A percentile compares a stretch with the other conserved stretches of the same genome.
These are phyloP conservation scores for Flaveria floridana DNA, from an alignment of 140 eudicot genomes.

Conservation along the genomic window DNA sequence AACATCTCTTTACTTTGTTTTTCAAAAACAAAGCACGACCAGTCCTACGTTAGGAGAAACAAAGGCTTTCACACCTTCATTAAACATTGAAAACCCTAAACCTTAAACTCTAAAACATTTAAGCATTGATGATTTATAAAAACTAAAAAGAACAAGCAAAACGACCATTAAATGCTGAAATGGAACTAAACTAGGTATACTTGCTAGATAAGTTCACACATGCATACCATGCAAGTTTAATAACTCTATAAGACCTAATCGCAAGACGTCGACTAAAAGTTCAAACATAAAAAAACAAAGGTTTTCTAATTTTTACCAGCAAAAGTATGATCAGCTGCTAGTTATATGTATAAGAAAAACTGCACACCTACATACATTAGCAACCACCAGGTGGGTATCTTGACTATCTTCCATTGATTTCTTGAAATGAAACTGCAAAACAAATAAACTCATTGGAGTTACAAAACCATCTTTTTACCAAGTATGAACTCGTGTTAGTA, in stretches of 20 bases:
- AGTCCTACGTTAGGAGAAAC: background rate
- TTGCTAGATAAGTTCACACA: constrained; percentile 16
- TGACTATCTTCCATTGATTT: constrained; percentile 4
- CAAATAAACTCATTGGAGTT: constrained; percentile 11
- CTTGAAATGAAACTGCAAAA: constrained; percentile 19
- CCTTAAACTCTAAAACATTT: background rate
- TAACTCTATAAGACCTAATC: constrained; percentile 13
- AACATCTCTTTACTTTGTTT: no score
- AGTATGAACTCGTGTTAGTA: background rate
- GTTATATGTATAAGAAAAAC: constrained; percentile 24
- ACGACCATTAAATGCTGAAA: background rate
- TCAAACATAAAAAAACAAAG: background rate
- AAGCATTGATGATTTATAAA: background rate
- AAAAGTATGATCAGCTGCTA: constrained; percentile 20
- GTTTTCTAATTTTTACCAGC: constrained; percentile 14
- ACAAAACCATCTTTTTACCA: constrained; percentile 3
- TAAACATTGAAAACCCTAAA: no score
- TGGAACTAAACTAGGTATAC: constrained; percentile 8
- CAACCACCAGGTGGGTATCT: constrained; percentile 16
- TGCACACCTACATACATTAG: constrained; percentile 30
- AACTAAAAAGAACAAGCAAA: background rate
- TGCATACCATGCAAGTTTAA: constrained; percentile 3
- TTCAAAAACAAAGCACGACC: no score
- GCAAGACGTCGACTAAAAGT: background rate
- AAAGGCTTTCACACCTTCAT: background rate